Evolutionary conservation across 768 basidiomycete species (phyloP).

Genomic region (Phanerochaete carnosa): DNA sequence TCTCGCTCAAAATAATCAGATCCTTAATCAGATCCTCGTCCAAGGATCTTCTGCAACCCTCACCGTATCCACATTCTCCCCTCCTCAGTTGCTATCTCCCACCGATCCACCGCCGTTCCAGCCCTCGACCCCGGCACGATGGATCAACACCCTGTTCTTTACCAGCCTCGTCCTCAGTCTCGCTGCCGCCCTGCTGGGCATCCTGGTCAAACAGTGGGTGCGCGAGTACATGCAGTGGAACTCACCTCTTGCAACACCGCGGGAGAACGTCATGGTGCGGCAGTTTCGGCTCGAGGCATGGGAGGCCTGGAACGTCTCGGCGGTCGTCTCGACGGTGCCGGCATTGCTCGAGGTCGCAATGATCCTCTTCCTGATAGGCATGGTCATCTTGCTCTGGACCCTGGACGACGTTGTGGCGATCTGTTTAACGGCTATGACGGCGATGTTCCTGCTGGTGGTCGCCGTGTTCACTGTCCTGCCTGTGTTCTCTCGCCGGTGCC

Average conservation of each 20-base stretch:
- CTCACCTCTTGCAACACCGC: neutral
- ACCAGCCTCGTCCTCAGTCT: slow-evolving; percentile 2
- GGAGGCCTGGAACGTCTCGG: neutral
- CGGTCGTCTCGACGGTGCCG: neutral
- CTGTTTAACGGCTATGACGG: neutral
- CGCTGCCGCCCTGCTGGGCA: neutral
- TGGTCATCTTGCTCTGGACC: slow-evolving; percentile 1
- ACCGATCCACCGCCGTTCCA: neutral
- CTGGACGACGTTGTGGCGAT: neutral
- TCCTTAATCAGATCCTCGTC: neutral
- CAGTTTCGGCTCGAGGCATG: slow-evolving; percentile 2
- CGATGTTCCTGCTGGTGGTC: neutral
- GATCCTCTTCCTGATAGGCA: neutral
- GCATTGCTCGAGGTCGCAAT: neutral
- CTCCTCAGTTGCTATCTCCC: neutral
- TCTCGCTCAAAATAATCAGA: neutral
- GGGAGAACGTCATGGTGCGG: neutral
- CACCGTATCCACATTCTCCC: neutral
- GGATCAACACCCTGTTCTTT: slow-evolving; percentile 2
- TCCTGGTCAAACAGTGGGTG: neutral
- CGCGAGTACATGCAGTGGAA: slow-evolving; percentile 2
- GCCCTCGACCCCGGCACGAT: neutral
- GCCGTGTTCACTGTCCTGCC: neutral
- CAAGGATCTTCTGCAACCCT: neutral
- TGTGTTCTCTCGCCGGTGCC: neutral